A percentile compares a stretch with the other conserved stretches of the same genome.
Evolutionary conservation across 2,329 filamentous ascomycete genomes (phyloP).

Genomic region (Blastomyces parvus): DNA sequence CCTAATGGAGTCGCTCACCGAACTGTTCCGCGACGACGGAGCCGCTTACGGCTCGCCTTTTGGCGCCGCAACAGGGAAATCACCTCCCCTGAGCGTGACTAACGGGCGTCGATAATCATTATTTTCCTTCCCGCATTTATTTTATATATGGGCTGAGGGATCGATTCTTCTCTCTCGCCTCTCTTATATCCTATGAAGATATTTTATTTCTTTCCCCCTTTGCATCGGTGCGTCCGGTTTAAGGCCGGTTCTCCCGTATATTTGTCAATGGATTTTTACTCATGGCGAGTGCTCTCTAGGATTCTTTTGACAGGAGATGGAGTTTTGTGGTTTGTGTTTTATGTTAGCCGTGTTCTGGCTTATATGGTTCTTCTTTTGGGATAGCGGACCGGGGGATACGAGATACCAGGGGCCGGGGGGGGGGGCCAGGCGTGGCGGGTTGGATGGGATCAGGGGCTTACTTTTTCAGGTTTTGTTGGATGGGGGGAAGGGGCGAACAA

Average conservation of each 20-base stretch:
- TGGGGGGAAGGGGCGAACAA: too few relatives aligned
- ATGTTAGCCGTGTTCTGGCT: not conserved
- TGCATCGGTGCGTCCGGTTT: not conserved
- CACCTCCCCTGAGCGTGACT: slow-evolving; percentile 3
- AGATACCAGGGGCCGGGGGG: not conserved
- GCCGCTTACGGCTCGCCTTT: slow-evolving; percentile 34
- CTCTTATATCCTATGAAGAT: not conserved
- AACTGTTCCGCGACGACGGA: slow-evolving; percentile 28
- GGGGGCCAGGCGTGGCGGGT: not conserved
- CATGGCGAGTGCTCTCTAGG: not conserved
- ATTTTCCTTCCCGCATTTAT: not conserved
- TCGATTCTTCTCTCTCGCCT: not conserved
- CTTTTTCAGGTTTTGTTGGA: not conserved
- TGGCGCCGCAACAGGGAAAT: slow-evolving; percentile 27
- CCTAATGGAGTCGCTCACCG: slow-evolving; percentile 6
- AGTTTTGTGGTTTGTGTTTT: not conserved
- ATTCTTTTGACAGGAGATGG: not conserved
- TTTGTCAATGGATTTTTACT: not conserved
- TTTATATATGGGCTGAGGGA: not conserved
- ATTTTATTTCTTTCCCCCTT: not conserved
- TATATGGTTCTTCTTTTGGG: not conserved
- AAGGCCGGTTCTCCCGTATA: not conserved
- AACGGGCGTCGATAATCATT: slow-evolving; percentile 6
- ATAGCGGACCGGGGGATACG: not conserved
- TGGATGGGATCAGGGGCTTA: not conserved